Evolutionary conservation across 1,284 basidiomycete genomes (phyloP), one percentile per base, ranked within the genome.

Genomic region (Moniliella sp.): DNA sequence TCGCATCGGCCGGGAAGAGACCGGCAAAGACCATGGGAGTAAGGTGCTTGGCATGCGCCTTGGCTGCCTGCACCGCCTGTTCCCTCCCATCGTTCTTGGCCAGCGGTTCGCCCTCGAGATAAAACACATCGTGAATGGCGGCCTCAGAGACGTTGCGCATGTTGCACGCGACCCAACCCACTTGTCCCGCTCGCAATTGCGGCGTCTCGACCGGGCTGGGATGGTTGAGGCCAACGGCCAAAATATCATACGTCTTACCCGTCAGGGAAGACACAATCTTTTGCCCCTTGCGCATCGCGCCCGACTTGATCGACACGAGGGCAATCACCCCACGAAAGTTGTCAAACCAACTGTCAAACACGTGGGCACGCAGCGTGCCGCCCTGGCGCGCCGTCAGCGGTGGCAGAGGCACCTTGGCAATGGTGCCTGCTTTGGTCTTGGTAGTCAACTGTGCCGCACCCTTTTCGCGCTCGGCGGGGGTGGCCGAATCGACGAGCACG

Each of bases 91-190:
- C 76, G 62, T 97, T 71, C 0, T 84, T 72, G 30, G 81, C 73
- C 3, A 88, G 78, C 5, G 66, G 64, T 35, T 72, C 69, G n/a
- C 77, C 75, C 2, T 73, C 68, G 16, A 71, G 73, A 59, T 84
- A 71, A 35, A 97, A 69, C 0, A 91, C 97, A 57, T 99, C 91
- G 19, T 91, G 91, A 35, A 93, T 75, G 52, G 78, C 75, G 15
- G 84, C 86, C 67, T 97, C 88, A n/a, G 75, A 74, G 10, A 81
- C 81, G 50, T 94, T 78, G 61, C 94, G 97, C 88, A 97, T 97
- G 53, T 83, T 93, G 62, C 84, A 93, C 1, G 81, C 63, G 50
- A 35, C 18, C 57, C 73, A 84, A 17, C 84, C 84, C 11, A 93
- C 86, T 65, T 93, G 86, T 2, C 84, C 84, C 30, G 80, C 74